Percentiles rank a stretch among this genome's conserved stretches.
Evolutionary conservation across 805 yeast genomes (phyloP).

Genomic region (Starmerella sirachaensis): DNA sequence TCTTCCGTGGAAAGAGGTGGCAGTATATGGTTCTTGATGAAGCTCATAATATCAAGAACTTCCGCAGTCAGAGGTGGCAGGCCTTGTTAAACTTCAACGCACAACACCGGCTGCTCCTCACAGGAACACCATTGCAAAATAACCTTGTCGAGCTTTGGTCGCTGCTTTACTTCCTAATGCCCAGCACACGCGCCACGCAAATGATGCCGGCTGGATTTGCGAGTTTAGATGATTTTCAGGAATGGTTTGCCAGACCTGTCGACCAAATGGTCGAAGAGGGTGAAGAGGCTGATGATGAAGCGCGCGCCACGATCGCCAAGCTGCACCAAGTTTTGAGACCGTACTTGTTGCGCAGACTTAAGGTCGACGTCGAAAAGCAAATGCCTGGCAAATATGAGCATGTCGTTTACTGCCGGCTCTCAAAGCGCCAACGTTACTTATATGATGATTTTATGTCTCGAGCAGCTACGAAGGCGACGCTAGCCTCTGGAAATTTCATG

Average conservation of each 20-base stretch:
- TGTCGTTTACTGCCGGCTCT: slow-evolving; percentile 77
- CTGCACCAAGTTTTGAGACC: slow-evolving; percentile 92
- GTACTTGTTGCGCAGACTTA: slow-evolving; percentile 76
- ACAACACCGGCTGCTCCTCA: slow-evolving; percentile 69
- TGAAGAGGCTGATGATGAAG: slow-evolving; percentile 53
- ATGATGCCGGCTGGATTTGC: slow-evolving; percentile 92
- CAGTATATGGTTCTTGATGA: slow-evolving; percentile 94
- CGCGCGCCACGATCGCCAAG: slow-evolving; percentile 72
- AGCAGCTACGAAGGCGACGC: slow-evolving; percentile 86
- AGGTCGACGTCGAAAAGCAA: slow-evolving; percentile 94
- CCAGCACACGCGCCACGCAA: slow-evolving; percentile 51
- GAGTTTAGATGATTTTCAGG: slow-evolving; percentile 86
- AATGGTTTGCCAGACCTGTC: slow-evolving; percentile 97
- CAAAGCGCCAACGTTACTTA: slow-evolving; percentile 80
- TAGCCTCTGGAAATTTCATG: slow-evolving; percentile 86
- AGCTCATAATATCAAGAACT: slow-evolving; percentile 95
- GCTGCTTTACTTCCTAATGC: slow-evolving; percentile 86
- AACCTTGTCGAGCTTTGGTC: slow-evolving; percentile 96
- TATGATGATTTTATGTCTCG: slow-evolving; percentile 97
- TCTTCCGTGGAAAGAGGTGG: slow-evolving; percentile 88
- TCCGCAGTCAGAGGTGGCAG: slow-evolving; percentile 94
- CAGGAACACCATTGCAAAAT: slow-evolving; percentile 96
- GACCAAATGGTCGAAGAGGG: slow-evolving; percentile 81
- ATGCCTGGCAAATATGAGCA: slow-evolving; percentile 99
- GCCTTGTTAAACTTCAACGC: slow-evolving; percentile 89